A percentile compares a stretch with the other conserved stretches of the same genome.
Conservation (phyloP, 2,329 filamentous ascomycete species). For the Dothiorella sarmentorum region DNA sequence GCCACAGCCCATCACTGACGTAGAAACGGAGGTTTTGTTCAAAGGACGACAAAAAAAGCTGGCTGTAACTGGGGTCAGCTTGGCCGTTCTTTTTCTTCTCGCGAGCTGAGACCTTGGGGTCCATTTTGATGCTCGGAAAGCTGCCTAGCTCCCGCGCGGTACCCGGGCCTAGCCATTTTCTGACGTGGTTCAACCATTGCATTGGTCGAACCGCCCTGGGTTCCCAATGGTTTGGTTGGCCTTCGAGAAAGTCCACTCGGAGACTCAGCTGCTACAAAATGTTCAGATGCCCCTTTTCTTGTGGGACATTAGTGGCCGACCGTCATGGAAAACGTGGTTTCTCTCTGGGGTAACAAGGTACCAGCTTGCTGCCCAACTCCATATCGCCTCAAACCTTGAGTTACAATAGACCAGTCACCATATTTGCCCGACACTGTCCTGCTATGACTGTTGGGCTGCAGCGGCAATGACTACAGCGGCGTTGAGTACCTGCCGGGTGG, state of each 20-base stretch:
- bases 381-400: neutral
- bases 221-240: neutral
- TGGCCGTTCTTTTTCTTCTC: neutral
- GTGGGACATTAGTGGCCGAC: neutral
- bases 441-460: neutral
- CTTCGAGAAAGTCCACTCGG: neutral
- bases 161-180: neutral
- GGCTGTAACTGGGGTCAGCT: neutral
- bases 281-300: neutral
- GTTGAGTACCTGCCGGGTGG: neutral
- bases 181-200: too few relatives aligned
- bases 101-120: neutral
- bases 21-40: neutral
- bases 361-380: neutral
- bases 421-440: neutral
- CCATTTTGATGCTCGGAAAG: neutral
- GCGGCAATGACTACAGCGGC: neutral
- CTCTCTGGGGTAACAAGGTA: neutral
- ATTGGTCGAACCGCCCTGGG: neutral
- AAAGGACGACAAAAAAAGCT: neutral
- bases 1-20: neutral
- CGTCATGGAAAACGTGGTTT: neutral
- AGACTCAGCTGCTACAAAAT: neutral
- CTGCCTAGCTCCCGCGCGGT: neutral
- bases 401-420: neutral